Conservation (phyloP, 169 alveolate genomes). For the Cardiosporidium cionae region DNA sequence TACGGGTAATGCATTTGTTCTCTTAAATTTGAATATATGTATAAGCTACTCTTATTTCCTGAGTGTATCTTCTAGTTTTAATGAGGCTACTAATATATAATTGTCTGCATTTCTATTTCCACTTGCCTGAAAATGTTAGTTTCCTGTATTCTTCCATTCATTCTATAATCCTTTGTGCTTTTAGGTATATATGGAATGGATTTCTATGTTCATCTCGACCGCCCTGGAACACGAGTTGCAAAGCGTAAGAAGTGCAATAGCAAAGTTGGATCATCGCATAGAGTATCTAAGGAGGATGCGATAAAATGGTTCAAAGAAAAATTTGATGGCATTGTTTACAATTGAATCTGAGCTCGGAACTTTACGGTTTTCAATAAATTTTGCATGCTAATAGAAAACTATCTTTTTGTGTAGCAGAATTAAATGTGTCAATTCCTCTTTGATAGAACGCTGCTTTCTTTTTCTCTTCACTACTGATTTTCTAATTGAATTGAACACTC, state of each 20-base stretch:
- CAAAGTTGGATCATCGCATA: conserved; percentile 86
- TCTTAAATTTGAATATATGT: too few species aligned
- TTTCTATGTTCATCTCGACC: conserved; percentile 94
- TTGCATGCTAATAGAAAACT: too few species aligned
- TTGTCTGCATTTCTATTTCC: background rate
- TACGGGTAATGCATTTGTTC: conserved; percentile 65
- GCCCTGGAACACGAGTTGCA: conserved; percentile 97
- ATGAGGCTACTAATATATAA: background rate
- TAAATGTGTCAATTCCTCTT: too few species aligned
- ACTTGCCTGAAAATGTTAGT: background rate
- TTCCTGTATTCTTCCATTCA: conserved; percentile 1
- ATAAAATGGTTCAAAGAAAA: conserved; percentile 79
- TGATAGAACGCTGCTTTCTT: too few species aligned
- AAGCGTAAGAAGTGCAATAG: conserved; percentile 83
- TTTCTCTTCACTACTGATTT: too few species aligned
- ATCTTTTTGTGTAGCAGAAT: too few species aligned
- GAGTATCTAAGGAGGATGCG: conserved; percentile 85
- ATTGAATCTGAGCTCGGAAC: too few species aligned
- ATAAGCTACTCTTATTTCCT: too few species aligned
- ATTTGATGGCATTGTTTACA: conserved; percentile 93
- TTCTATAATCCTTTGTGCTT: background rate
- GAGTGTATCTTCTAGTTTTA: background rate
- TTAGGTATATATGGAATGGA: conserved; percentile 99
- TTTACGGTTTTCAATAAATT: too few species aligned
- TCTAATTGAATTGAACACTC: too few species aligned